These are phyloP conservation scores for Leccinum longicurvipes DNA, from an alignment of 768 basidiomycete genomes.

Conservation along the genomic window DNA sequence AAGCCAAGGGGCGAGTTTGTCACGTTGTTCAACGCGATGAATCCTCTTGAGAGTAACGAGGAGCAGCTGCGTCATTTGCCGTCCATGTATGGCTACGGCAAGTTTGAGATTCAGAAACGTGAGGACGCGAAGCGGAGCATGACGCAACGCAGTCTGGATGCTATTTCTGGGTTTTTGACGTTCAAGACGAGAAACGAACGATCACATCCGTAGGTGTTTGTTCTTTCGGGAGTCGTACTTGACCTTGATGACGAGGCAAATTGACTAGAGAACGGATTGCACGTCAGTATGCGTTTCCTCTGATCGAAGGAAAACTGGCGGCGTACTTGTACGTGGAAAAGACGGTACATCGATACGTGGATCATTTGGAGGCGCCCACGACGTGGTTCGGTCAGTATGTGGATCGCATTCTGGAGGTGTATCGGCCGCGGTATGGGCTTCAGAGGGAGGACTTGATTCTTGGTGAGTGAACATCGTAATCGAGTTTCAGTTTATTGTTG, in stretches of 20 bases:
- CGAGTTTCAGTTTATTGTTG: not conserved
- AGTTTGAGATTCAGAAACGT: conserved; percentile 41
- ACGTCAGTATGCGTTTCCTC: conserved; percentile 55
- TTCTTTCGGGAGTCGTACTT: not conserved
- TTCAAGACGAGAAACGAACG: conserved; percentile 38
- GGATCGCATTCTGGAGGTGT: conserved; percentile 57
- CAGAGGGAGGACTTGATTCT: conserved; percentile 59
- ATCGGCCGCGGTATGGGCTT: conserved; percentile 43
- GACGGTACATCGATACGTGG: conserved; percentile 65
- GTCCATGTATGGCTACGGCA: conserved; percentile 63
- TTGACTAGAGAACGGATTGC: conserved; percentile 40
- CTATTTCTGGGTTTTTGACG: conserved; percentile 46
- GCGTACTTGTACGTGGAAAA: conserved; percentile 70
- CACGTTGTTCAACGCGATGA: conserved; percentile 67
- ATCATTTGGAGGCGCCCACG: conserved; percentile 58
- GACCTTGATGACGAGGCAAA: not conserved
- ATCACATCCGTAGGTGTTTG: conserved; percentile 37
- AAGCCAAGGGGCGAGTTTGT: conserved; percentile 69
- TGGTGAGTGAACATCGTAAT: conserved; percentile 20
- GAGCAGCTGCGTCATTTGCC: conserved; percentile 47
- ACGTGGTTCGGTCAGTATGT: conserved; percentile 74
- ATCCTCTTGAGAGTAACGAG: conserved; percentile 45
- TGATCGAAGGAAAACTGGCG: conserved; percentile 61
- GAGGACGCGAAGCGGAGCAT: conserved; percentile 55
- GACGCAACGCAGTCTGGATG: conserved; percentile 55